These are phyloP conservation scores for Fusarium miscanthi DNA, from an alignment of 2,329 filamentous ascomycete species.

Conservation along the genomic window DNA sequence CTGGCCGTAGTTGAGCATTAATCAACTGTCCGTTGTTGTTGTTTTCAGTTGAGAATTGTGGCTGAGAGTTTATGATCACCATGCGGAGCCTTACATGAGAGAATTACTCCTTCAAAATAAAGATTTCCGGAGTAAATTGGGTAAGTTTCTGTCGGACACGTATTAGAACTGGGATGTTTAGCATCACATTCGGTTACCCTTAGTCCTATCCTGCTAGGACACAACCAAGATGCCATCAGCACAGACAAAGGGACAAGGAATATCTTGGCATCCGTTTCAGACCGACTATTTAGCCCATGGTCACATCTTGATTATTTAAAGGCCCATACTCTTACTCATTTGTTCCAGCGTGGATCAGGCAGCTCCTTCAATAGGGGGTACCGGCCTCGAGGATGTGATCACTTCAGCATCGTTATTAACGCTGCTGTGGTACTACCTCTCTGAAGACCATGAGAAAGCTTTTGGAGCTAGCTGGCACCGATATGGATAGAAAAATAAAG, in stretches of 20 bases:
- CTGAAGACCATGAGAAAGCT: neutral
- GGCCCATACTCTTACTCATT: too few species aligned
- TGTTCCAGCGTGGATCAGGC: neutral
- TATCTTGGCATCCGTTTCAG: neutral
- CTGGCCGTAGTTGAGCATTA: neutral
- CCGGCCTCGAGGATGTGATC: neutral
- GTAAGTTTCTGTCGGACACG: too few species aligned
- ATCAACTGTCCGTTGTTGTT: neutral
- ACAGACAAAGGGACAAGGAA: neutral
- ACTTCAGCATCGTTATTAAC: neutral
- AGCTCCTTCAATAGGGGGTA: neutral
- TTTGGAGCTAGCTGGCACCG: neutral
- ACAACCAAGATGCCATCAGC: neutral
- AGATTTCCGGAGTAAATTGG: too few species aligned
- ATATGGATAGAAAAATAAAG: too few species aligned
- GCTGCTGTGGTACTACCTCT: neutral
- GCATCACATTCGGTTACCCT: neutral
- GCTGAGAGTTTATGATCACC: neutral
- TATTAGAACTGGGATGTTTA: too few species aligned
- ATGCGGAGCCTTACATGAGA: too few species aligned
- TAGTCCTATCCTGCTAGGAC: neutral
- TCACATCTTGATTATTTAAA: neutral
- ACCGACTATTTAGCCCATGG: neutral
- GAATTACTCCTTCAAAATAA: too few species aligned
- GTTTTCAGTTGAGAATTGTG: accelerated